Conservation (phyloP, 192 early-diverging fungal genomes). For the Coemansia sp. region DNA sequence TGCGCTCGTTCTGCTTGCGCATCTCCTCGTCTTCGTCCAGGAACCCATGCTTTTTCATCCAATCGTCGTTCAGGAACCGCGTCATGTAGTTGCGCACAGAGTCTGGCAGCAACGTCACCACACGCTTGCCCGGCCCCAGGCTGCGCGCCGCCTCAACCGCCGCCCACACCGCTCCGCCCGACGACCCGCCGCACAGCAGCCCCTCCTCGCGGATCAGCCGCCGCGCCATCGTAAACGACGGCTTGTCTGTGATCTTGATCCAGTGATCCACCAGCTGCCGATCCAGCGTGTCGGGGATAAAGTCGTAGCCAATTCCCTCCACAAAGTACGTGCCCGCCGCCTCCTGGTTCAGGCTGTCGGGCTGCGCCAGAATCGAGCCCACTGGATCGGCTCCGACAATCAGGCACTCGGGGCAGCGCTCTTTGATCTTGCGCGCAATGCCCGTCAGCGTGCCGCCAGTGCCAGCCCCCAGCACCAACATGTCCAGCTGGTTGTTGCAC, state of each 20-base stretch:
- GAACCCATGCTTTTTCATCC: constrained; percentile 92
- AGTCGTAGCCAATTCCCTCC: constrained; percentile 99
- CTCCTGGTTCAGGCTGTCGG: constrained; percentile 72
- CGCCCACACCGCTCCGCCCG: constrained; percentile 88
- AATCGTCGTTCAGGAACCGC: constrained; percentile 97
- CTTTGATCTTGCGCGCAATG: constrained; percentile 93
- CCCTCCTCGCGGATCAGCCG: constrained; percentile 97
- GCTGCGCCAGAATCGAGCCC: constrained; percentile 91
- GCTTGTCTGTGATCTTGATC: constrained; percentile 96
- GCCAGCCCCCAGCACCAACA: constrained; percentile 92
- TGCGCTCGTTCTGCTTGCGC: constrained; percentile 64
- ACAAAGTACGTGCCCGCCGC: constrained; percentile 79
- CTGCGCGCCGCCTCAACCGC: constrained; percentile 81
- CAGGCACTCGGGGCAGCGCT: constrained; percentile 79
- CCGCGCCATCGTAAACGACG: constrained; percentile 93
- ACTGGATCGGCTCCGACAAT: constrained; percentile 92
- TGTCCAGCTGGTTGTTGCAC: constrained; percentile 89
- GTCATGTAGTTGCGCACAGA: constrained; percentile 99
- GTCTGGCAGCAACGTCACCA: constrained; percentile 95
- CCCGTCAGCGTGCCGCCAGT: constrained; percentile 98
- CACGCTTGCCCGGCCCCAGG: constrained; percentile 83
- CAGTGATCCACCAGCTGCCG: constrained; percentile 84
- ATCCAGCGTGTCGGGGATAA: constrained; percentile 91
- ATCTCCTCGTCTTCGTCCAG: constrained; percentile 66
- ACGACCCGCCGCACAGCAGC: constrained; percentile 93